Evolutionary conservation across 1,139 yeast species (phyloP).

Genomic region (Magnusiomyces suaveolens): DNA sequence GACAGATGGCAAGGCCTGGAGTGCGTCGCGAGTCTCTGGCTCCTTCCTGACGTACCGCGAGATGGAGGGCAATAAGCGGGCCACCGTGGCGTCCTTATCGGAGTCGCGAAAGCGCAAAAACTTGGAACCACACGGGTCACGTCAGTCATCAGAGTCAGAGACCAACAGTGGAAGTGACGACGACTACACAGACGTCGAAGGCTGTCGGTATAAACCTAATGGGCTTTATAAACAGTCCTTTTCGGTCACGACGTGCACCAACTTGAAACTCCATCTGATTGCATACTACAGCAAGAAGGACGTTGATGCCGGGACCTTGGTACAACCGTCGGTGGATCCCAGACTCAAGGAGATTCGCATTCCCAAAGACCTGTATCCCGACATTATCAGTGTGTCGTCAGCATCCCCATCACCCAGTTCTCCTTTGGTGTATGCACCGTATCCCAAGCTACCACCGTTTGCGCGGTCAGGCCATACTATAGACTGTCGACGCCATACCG

Average conservation of each 20-base stretch:
- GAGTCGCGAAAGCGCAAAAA: constrained; percentile 10
- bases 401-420: constrained; percentile 21
- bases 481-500: background rate
- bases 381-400: constrained; percentile 17
- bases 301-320: constrained; percentile 25
- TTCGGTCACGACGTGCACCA: constrained; percentile 41
- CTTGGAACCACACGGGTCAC: constrained; percentile 7
- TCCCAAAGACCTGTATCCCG: constrained; percentile 35
- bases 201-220: constrained; percentile 34
- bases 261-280: constrained; percentile 47
- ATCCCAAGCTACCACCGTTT: background rate
- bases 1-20: constrained; percentile 59
- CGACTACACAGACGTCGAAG: constrained; percentile 20
- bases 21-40: constrained; percentile 51
- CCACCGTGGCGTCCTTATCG: background rate
- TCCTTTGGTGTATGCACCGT: constrained; percentile 15
- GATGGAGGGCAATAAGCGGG: constrained; percentile 33
- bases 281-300: constrained; percentile 39
- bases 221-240: constrained; percentile 55
- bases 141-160: background rate
- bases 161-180: constrained; percentile 6
- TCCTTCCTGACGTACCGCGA: constrained; percentile 48
- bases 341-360: constrained; percentile 30
- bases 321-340: constrained; percentile 38
- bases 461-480: background rate